These are phyloP conservation scores for Ophiognomonia clavigignenti-juglandacearum DNA, from an alignment of 2,329 filamentous ascomycete species.

Conservation along the genomic window DNA sequence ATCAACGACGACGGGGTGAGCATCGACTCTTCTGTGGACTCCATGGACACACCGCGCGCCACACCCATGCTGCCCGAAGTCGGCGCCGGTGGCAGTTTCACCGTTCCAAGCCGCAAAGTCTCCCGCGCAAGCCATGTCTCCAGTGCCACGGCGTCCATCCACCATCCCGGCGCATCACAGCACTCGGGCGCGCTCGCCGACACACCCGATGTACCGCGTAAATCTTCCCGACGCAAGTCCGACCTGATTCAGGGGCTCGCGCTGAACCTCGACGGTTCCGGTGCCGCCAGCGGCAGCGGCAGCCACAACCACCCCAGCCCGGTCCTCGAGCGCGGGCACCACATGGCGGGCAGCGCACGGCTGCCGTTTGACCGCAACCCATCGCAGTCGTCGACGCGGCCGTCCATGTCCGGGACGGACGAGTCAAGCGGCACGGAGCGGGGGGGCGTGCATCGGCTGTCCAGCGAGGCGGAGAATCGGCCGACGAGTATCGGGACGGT, in stretches of 20 bases:
- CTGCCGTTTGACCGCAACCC: constrained; percentile 55
- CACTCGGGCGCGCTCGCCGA: too few relatives aligned
- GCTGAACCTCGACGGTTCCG: constrained; percentile 28
- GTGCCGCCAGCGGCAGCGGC: constrained; percentile 24
- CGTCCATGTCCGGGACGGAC: constrained; percentile 40
- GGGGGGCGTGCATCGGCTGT: constrained; percentile 7
- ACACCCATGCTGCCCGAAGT: constrained; percentile 57
- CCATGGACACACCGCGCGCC: constrained; percentile 36
- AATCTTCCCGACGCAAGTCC: constrained; percentile 64
- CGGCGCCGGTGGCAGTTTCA: constrained; percentile 54
- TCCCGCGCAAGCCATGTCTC: constrained; percentile 47
- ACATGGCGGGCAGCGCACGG: constrained; percentile 24
- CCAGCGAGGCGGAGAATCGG: constrained; percentile 34
- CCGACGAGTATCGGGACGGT: constrained; percentile 54
- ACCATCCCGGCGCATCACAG: too few relatives aligned
- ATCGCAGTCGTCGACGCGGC: constrained; percentile 37
- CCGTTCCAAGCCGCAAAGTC: constrained; percentile 57
- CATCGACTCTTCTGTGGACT: constrained; percentile 40
- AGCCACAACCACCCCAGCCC: constrained; percentile 16
- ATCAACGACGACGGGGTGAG: constrained; percentile 43
- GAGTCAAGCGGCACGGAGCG: constrained; percentile 30
- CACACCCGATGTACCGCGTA: constrained; percentile 62
- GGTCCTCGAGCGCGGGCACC: constrained; percentile 6
- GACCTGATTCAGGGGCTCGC: constrained; percentile 27
- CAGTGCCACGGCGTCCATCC: too few relatives aligned